Base-by-base conservation (phyloP, 805 yeast species). In the Candida cerambycidarum region DNA sequence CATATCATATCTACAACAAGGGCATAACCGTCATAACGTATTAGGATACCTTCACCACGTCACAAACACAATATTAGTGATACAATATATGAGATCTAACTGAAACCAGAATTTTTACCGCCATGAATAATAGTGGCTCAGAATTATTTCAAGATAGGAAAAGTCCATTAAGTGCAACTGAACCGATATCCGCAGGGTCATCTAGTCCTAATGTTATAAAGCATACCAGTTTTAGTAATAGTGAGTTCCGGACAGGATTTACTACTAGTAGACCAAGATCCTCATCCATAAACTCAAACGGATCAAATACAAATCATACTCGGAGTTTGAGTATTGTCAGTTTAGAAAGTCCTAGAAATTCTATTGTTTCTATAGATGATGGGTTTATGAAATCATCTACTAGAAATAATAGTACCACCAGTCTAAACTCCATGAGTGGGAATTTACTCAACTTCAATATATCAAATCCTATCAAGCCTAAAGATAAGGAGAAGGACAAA, bases 291-390 rank as follows among this genome's bases (percentile, higher is more conserved):
- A 66, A 63, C 45, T 61, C 67, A 14, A 54, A 54, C 12, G 47
- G 58, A 9, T 62, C 67, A 12, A 53, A 52, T 29, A 63, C 62
- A 3, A 43, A 41, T 18, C 39, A 46, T 16, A 43, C 39, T 15
- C 50, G 73, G 32, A 62, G 69, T 47, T 57, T 67, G 59, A 63
- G 70, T 11, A 59, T 67, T 10, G 63, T 61, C 14, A 61, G 69
- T 50, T 44, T 67, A 38, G 74, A 64, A 35, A 60, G 65, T 50
- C 72, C 73, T 3, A 55, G 73, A 31, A 69, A 69, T 47, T 64
- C 70, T 19, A 68, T 69, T 12, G 67, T 65, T 4, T 63, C 70
- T 9, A 55, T 63, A 1, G 75, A 69, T 41, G 75, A 69, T 41
- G 48, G 44, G 28, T 45, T 54, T 35, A 37, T 52, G 14, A 51